These are phyloP conservation scores for Vitis rupestris DNA, from an alignment of 164 flowering plant genomes.

Conservation along the genomic window DNA sequence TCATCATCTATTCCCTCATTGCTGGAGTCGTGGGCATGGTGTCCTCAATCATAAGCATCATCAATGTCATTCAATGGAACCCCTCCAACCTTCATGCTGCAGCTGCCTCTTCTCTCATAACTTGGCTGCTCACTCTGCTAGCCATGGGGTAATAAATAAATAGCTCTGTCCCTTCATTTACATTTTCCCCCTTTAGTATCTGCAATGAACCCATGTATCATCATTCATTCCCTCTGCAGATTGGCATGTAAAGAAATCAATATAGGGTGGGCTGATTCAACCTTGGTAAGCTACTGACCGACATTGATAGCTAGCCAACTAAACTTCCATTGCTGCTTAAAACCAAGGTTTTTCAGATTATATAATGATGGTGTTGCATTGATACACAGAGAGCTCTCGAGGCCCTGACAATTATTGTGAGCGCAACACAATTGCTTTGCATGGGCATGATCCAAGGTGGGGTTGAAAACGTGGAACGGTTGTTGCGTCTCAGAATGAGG, in stretches of 20 bases:
- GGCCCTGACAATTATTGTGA: slow-evolving; percentile 50
- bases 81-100: slow-evolving; percentile 54
- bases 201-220: neutral
- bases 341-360: too few species aligned
- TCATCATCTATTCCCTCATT: slow-evolving; percentile 61
- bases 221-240: slow-evolving; percentile 35
- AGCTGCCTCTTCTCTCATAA: slow-evolving; percentile 46
- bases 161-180: neutral
- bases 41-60: slow-evolving; percentile 59
- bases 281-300: slow-evolving; percentile 43
- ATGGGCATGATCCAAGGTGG: slow-evolving; percentile 60
- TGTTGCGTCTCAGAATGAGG: neutral
- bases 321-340: neutral
- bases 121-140: slow-evolving; percentile 74
- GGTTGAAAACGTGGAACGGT: slow-evolving; percentile 29
- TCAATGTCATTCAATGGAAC: slow-evolving; percentile 40
- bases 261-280: slow-evolving; percentile 52
- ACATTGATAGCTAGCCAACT: neutral
- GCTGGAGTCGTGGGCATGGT: slow-evolving; percentile 81
- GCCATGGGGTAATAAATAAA: slow-evolving; percentile 71
- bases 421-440: slow-evolving; percentile 70
- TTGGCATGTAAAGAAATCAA: slow-evolving; percentile 86
- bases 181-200: neutral
- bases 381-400: slow-evolving; percentile 67
- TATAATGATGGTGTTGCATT: neutral